phyloP scores from a whole-genome alignment of 176 grass and related monocot species.

The Musa schizocarpa region DNA sequence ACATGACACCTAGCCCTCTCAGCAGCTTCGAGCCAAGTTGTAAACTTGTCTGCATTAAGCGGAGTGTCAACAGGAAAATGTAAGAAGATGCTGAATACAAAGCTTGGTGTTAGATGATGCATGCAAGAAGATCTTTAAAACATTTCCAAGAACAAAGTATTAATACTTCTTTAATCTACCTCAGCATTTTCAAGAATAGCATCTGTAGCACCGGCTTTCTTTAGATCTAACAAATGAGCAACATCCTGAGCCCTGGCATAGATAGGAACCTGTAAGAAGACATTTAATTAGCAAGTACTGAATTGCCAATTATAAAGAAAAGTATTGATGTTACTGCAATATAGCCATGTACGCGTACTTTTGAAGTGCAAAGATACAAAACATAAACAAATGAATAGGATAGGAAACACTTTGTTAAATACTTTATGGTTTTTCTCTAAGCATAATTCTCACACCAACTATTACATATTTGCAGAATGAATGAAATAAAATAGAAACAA shows the following conservation, averaged over 20 bases:
- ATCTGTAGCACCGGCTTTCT: slow-evolving; percentile 85
- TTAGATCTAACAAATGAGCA: slow-evolving; percentile 70
- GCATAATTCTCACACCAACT: neutral
- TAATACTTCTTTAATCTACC: slow-evolving; percentile 31
- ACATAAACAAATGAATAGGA: no score
- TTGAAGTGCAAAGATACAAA: no score
- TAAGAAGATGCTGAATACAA: neutral
- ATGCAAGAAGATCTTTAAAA: neutral
- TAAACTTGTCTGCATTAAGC: slow-evolving; percentile 59
- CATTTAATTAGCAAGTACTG: neutral
- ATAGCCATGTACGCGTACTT: no score
- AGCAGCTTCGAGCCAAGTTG: slow-evolving; percentile 87
- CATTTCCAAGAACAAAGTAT: neutral
- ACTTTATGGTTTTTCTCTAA: neutral
- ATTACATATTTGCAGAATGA: neutral
- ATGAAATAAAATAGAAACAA: neutral
- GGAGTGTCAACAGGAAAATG: slow-evolving; percentile 17
- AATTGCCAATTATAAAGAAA: neutral
- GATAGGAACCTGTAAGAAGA: slow-evolving; percentile 50
- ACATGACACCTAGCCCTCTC: slow-evolving; percentile 85
- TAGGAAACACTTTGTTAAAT: neutral
- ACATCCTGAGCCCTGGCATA: slow-evolving; percentile 74
- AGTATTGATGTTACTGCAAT: no score
- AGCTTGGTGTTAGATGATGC: neutral
- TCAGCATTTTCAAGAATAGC: slow-evolving; percentile 90